Conservation (phyloP, 2,329 filamentous ascomycete species). For the Colletotrichum lindemuthianum region DNA sequence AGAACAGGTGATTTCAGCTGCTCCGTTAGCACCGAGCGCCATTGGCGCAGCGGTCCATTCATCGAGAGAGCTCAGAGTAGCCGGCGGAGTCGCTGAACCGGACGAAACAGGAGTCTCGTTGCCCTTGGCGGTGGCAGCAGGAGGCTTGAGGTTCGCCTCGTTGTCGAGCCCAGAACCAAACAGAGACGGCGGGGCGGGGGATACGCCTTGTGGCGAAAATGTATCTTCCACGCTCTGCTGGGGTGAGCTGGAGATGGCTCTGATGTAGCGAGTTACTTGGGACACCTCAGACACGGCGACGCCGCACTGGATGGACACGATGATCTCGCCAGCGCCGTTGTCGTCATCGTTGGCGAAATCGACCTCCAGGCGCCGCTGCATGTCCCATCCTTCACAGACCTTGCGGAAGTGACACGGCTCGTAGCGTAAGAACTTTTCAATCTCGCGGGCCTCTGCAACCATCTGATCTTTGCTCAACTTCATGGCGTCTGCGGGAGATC, state of each 20-base stretch:
- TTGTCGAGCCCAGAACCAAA: slow-evolving; percentile 37
- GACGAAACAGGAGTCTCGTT: slow-evolving; percentile 23
- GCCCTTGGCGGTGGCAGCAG: background rate
- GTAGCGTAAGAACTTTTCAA: slow-evolving; percentile 78
- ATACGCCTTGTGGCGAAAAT: background rate
- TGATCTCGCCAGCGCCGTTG: slow-evolving; percentile 77
- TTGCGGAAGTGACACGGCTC: slow-evolving; percentile 82
- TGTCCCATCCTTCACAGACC: slow-evolving; percentile 88
- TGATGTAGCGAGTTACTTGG: slow-evolving; percentile 55
- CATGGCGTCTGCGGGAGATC: slow-evolving; percentile 80
- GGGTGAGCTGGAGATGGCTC: slow-evolving; percentile 40
- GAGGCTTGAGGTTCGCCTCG: slow-evolving; percentile 4
- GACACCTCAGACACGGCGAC: slow-evolving; percentile 65
- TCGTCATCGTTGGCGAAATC: slow-evolving; percentile 88
- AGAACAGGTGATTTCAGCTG: slow-evolving; percentile 73
- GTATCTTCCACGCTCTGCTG: background rate
- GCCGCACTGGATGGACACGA: slow-evolving; percentile 80
- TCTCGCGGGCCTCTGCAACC: slow-evolving; percentile 80
- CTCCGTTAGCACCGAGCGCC: slow-evolving; percentile 49
- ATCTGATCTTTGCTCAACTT: slow-evolving; percentile 76
- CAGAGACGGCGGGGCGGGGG: slow-evolving; percentile 40
- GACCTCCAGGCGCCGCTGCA: slow-evolving; percentile 84
- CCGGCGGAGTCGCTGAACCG: slow-evolving; percentile 26
- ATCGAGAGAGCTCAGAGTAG: slow-evolving; percentile 28
- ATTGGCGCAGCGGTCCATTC: slow-evolving; percentile 30